These are phyloP conservation scores for Pythium guiyangense DNA, from an alignment of 352 stramenopile genomes.

Conservation along the genomic window DNA sequence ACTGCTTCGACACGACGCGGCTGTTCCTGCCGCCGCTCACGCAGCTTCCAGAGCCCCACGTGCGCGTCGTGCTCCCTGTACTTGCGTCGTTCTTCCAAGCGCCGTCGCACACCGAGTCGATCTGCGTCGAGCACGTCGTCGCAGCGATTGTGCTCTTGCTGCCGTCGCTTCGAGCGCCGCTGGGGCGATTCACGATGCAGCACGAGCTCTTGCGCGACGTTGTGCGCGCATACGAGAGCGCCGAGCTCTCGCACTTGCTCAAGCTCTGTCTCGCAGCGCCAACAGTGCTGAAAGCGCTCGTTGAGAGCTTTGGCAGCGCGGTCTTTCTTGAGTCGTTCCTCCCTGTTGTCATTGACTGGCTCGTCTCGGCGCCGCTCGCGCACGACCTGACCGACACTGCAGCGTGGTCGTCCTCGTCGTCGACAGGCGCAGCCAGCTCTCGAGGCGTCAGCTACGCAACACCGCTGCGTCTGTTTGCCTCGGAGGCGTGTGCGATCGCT, in stretches of 20 bases:
- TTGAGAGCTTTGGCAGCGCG: constrained; percentile 40
- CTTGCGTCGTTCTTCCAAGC: constrained; percentile 52
- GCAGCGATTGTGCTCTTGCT: constrained; percentile 63
- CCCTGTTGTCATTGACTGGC: constrained; percentile 65
- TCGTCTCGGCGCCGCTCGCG: constrained; percentile 24
- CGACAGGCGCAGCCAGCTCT: neutral
- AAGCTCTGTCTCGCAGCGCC: constrained; percentile 45
- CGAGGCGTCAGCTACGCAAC: neutral
- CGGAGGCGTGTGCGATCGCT: constrained; percentile 36
- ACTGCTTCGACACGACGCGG: constrained; percentile 30
- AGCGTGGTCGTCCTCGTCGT: constrained; percentile 2
- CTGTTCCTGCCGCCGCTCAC: constrained; percentile 31
- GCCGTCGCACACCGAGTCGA: constrained; percentile 29
- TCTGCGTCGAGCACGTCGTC: constrained; percentile 35
- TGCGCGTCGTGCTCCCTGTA: constrained; percentile 46
- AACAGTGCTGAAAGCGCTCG: constrained; percentile 37
- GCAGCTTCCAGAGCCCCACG: constrained; percentile 34
- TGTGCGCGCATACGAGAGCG: constrained; percentile 54
- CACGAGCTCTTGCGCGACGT: constrained; percentile 39
- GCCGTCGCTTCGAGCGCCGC: constrained; percentile 29
- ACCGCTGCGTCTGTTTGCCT: constrained; percentile 30
- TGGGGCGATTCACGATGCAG: constrained; percentile 26
- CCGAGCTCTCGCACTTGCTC: constrained; percentile 27
- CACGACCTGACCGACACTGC: neutral
- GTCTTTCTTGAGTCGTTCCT: constrained; percentile 50